phyloP scores from a whole-genome alignment of 495 filamentous ascomycete species.

The Aspergillus bridgeri region DNA sequence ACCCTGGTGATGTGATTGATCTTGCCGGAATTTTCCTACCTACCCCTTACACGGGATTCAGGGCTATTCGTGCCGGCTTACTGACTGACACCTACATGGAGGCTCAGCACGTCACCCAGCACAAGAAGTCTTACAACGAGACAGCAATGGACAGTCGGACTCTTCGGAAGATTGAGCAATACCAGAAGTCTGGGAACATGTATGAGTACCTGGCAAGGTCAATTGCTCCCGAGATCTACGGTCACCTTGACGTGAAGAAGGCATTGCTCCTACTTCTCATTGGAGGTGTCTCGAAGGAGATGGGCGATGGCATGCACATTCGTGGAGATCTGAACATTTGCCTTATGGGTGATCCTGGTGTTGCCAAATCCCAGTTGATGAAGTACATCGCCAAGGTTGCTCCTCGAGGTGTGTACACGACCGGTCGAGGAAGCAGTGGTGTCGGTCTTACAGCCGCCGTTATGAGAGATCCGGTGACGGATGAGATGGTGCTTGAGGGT shows the following conservation, averaged over 20 bases:
- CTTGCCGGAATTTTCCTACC: constrained; percentile 93
- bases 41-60: constrained; percentile 96
- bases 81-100: constrained; percentile 96
- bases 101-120: constrained; percentile 86
- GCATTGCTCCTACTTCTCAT: constrained; percentile 90
- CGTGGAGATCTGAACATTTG: constrained; percentile 98
- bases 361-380: constrained; percentile 95
- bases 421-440: constrained; percentile 90
- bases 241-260: constrained; percentile 97
- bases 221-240: constrained; percentile 96
- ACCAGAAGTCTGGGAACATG: constrained; percentile 77
- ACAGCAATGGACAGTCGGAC: constrained; percentile 74
- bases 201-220: constrained; percentile 94
- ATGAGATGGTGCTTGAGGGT: constrained; percentile 98
- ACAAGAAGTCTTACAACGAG: constrained; percentile 96
- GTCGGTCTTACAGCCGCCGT: constrained; percentile 97
- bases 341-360: constrained; percentile 98
- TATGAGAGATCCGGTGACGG: constrained; percentile 97
- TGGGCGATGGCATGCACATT: constrained; percentile 97
- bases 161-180: constrained; percentile 74
- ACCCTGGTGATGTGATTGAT: constrained; percentile 91
- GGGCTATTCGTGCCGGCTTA: constrained; percentile 90
- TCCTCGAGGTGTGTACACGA: constrained; percentile 95
- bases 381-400: constrained; percentile 99
- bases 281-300: constrained; percentile 93